Percentiles rank a stretch among this genome's conserved stretches.
These are phyloP conservation scores for Globisporangium perplexum DNA, from an alignment of 352 stramenopile species.

Conservation along the genomic window DNA sequence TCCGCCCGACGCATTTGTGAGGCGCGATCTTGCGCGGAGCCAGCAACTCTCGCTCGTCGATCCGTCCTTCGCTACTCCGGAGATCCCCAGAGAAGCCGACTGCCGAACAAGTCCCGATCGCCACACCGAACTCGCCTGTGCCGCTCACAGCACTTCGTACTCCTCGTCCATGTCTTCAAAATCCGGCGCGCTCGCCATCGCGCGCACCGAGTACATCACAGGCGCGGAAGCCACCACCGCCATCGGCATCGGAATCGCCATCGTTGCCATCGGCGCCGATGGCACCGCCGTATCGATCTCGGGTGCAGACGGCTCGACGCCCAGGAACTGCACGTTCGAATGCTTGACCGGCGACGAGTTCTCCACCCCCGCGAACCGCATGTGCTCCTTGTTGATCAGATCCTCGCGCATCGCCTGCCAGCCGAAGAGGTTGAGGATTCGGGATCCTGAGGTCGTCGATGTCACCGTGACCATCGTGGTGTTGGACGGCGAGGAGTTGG, in stretches of 20 bases:
- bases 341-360: conserved; percentile 11
- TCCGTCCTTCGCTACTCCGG: too few relatives aligned
- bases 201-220: conserved; percentile 11
- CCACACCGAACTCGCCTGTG: too few relatives aligned
- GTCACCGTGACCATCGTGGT: conserved; percentile 14
- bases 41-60: too few relatives aligned
- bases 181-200: conserved; percentile 12
- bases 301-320: conserved; percentile 12
- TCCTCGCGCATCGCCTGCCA: conserved; percentile 39
- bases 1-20: neutral
- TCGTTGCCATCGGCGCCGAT: conserved; percentile 9
- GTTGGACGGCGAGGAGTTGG: conserved; percentile 7
- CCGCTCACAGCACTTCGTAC: conserved; percentile 3
- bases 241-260: conserved; percentile 10
- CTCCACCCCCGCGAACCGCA: conserved; percentile 26
- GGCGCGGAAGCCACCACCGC: conserved; percentile 7
- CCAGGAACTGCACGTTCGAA: conserved; percentile 12
- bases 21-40: neutral
- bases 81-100: neutral
- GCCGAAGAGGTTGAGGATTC: conserved; percentile 30
- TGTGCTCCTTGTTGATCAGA: conserved; percentile 40
- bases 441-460: conserved; percentile 13
- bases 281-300: conserved; percentile 13
- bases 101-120: neutral
- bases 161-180: conserved; percentile 18